These are phyloP conservation scores for Brassica carinata DNA, from an alignment of 345 rosid genomes.

Conservation along the genomic window DNA sequence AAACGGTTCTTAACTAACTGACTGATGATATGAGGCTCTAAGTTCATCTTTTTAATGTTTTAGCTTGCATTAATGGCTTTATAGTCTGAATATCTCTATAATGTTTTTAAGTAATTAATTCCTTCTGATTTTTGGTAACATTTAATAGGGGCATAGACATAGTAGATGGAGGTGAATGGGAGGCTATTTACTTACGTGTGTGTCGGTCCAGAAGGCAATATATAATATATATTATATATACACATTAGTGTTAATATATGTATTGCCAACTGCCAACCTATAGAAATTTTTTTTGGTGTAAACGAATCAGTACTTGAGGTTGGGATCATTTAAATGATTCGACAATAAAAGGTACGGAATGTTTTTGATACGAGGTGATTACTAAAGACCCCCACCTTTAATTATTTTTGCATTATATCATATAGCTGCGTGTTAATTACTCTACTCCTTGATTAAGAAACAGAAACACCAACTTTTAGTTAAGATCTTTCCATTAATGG, in stretches of 20 bases:
- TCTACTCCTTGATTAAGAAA: constrained; percentile 13
- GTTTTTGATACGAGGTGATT: neutral
- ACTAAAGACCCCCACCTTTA: constrained; percentile 8
- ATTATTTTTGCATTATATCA: constrained; percentile 14
- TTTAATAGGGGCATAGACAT: neutral
- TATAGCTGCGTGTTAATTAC: constrained; percentile 7
- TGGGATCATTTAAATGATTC: neutral
- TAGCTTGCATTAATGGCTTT: too few species aligned
- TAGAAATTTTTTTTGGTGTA: constrained; percentile 1
- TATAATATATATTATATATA: neutral
- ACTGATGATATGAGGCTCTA: too few species aligned
- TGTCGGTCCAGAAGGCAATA: constrained; percentile 38
- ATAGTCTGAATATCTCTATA: too few species aligned
- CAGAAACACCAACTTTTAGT: constrained; percentile 11
- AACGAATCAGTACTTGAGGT: constrained; percentile 24
- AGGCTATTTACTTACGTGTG: constrained; percentile 17
- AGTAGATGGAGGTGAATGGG: constrained; percentile 24
- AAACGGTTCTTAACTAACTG: too few species aligned
- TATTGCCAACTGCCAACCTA: constrained; percentile 14
- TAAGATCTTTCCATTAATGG: constrained; percentile 29
- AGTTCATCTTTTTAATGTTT: too few species aligned
- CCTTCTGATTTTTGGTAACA: neutral
- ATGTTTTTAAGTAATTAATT: too few species aligned
- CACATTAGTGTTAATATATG: neutral
- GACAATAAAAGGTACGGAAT: neutral